Percentiles rank a stretch among this genome's conserved stretches.
Conservation (phyloP, 371 early-diverging fungal genomes). For the Quaeritorhiza haematococci region DNA sequence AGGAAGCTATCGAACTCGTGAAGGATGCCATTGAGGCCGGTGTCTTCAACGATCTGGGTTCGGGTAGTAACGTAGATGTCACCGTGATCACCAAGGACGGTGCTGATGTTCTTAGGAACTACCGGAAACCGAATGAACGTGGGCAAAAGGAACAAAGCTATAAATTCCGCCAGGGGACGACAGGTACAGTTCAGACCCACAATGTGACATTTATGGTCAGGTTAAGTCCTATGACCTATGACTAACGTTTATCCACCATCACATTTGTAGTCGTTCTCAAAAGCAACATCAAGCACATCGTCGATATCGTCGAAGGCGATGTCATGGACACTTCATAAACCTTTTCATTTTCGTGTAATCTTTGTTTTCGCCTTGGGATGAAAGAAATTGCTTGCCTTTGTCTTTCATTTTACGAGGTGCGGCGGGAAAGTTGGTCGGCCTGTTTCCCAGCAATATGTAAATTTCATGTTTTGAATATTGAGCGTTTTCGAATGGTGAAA, state of each 20-base stretch:
- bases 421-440: too few species aligned
- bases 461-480: too few species aligned
- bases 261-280: constrained; percentile 40
- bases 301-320: constrained; percentile 53
- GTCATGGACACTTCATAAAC: constrained; percentile 48
- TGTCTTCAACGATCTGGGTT: constrained; percentile 99
- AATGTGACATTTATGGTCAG: not conserved
- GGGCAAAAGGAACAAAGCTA: constrained; percentile 81
- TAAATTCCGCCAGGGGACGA: constrained; percentile 36
- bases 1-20: constrained; percentile 92
- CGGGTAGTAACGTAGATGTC: constrained; percentile 98
- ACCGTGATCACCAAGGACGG: constrained; percentile 80
- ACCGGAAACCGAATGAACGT: constrained; percentile 84
- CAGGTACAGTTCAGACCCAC: constrained; percentile 7
- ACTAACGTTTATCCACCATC: not conserved
- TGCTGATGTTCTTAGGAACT: constrained; percentile 82
- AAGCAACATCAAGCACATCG: constrained; percentile 40
- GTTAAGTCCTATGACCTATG: not conserved
- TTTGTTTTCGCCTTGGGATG: too few species aligned
- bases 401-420: too few species aligned
- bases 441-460: too few species aligned
- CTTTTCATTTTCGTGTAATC: too few species aligned
- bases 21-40: constrained; percentile 96
- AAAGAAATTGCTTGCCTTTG: too few species aligned
- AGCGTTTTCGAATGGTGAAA: too few species aligned